Evolutionary conservation across 495 filamentous ascomycete species (phyloP), one percentile per base, ranked within the genome.

Genomic region (Parmelia sp.): DNA sequence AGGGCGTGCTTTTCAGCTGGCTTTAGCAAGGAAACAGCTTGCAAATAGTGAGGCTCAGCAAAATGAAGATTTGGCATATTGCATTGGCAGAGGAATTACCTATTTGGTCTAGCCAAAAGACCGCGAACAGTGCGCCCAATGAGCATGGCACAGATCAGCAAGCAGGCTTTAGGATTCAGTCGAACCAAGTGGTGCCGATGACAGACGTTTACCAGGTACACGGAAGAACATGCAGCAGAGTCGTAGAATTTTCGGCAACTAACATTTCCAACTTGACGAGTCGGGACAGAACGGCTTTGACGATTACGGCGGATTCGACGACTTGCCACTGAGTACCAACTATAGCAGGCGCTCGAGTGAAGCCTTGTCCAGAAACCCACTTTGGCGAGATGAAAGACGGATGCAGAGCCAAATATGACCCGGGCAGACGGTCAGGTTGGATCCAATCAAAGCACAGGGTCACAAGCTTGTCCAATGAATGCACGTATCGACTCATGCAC

Each of bases 41-140:
- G 51, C 33, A 33, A 12, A 55, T 55, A 55, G 51, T 55, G 51
- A 55, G 51, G 51, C 51, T 55, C 51, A 55, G 29, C 29, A 15
- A 51, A 31, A 14, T 1, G 29, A 7, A 15, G 10, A 33, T 33
- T 5, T 55, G 7, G 29, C 17, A 33, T 55, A 10, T 55, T 31
- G 33, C 33, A 33, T 9, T 17, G 29, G 51, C 51, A 25, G 27
- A 15, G 29, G 6, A 55, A 19, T 10, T 33, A 9, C 51, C 29
- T 2, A 33, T 5, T 55, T 55, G 17, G 51, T 14, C 10, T 15
- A 21, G 11, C 9, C 17, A 4, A 25, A 29, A 9, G 17, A 53
- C 6, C 27, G 17, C 51, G 29, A 55, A 35, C 51, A 55, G 29
- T 55, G 51, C 51, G 29, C 51, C 51, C 27, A 55, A 55, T 55